These are phyloP conservation scores for Calonectria honghensis DNA, from an alignment of 2,329 filamentous ascomycete species.

Conservation along the genomic window DNA sequence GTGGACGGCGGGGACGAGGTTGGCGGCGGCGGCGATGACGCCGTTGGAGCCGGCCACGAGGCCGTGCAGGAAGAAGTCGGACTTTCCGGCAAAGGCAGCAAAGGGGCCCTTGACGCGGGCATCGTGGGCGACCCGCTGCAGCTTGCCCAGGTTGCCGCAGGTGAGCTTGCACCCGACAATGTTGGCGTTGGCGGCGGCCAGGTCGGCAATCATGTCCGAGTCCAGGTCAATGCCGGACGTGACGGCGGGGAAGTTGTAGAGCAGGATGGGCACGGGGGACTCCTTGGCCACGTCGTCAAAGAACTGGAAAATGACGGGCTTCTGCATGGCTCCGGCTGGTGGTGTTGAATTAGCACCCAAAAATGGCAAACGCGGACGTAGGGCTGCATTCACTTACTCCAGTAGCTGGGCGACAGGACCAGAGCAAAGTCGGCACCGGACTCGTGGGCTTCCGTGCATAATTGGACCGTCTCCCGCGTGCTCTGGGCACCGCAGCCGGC, in stretches of 20 bases:
- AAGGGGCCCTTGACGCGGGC: constrained; percentile 10
- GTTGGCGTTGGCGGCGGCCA: constrained; percentile 33
- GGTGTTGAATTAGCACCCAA: not conserved
- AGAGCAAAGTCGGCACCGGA: constrained; percentile 81
- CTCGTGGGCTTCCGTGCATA: constrained; percentile 77
- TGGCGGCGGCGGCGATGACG: constrained; percentile 33
- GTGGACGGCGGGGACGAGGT: constrained; percentile 30
- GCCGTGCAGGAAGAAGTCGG: constrained; percentile 36
- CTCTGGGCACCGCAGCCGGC: constrained; percentile 82
- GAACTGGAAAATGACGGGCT: constrained; percentile 78
- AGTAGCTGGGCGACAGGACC: constrained; percentile 82
- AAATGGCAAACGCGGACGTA: not conserved
- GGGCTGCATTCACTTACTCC: constrained; percentile 65
- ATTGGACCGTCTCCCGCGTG: constrained; percentile 79
- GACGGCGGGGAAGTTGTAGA: constrained; percentile 80
- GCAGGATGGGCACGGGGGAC: constrained; percentile 75
- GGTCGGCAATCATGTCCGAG: constrained; percentile 70
- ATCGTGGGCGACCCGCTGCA: constrained; percentile 36
- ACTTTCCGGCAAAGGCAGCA: constrained; percentile 35
- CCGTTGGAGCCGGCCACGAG: constrained; percentile 37
- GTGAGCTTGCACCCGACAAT: constrained; percentile 39
- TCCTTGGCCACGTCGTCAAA: constrained; percentile 71
- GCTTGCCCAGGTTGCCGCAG: constrained; percentile 36
- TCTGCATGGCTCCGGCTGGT: constrained; percentile 53
- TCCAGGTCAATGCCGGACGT: constrained; percentile 75